A percentile compares a stretch with the other conserved stretches of the same genome.
Conservation (phyloP, 345 rosid species). For the Erysimum cheiranthoides region DNA sequence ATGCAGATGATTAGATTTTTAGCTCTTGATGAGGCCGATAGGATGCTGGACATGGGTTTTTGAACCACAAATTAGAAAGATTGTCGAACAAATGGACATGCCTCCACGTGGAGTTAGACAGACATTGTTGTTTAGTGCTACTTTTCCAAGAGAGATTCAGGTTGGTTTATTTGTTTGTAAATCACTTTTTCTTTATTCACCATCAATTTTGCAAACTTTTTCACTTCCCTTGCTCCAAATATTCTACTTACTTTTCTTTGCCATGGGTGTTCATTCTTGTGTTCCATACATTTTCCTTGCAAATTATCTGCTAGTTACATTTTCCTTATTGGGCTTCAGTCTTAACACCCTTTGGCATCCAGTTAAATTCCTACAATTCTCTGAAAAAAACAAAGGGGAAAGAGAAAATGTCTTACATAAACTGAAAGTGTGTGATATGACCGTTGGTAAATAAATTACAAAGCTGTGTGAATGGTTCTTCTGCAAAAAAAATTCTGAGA, state of each 20-base stretch:
- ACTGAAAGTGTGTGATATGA: neutral
- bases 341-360: neutral
- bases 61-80: constrained; percentile 98
- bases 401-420: neutral
- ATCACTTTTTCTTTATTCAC: constrained; percentile 22
- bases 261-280: constrained; percentile 23
- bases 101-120: constrained; percentile 87
- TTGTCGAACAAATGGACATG: constrained; percentile 98
- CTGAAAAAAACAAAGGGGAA: neutral
- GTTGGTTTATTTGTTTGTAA: constrained; percentile 45
- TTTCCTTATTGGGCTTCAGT: neutral
- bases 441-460: neutral
- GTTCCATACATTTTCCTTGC: neutral
- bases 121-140: constrained; percentile 96
- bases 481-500: neutral
- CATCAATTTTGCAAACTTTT: constrained; percentile 9
- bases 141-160: constrained; percentile 98
- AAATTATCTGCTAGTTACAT: constrained; percentile 5
- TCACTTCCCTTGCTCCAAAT: constrained; percentile 4
- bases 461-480: neutral
- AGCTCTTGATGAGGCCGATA: constrained; percentile 98
- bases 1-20: constrained; percentile 86
- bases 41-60: constrained; percentile 99
- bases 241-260: neutral
- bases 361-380: constrained; percentile 6